Percentiles rank a stretch among this genome's conserved stretches.
Evolutionary conservation across 2,329 filamentous ascomycete genomes (phyloP).

Genomic region (Botrytis fragariae): DNA sequence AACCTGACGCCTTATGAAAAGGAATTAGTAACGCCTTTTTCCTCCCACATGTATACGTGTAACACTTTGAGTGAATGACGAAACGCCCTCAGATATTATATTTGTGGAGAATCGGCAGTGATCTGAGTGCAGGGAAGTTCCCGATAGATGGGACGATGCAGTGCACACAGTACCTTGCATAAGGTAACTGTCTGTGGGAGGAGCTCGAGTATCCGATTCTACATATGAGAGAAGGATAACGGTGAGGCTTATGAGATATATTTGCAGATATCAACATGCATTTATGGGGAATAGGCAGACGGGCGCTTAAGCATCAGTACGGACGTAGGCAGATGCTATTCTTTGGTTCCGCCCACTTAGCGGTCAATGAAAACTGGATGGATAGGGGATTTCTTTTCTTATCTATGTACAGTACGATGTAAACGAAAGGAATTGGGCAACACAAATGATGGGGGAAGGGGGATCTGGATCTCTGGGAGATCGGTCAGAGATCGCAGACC

Average conservation of each 20-base stretch:
- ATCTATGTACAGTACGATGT: not conserved
- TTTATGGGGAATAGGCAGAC: not conserved
- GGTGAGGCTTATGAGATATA: not conserved
- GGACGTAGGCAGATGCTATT: not conserved
- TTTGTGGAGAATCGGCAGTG: not conserved
- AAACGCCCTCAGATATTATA: not conserved
- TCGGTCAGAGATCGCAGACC: not conserved
- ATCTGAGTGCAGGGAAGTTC: conserved; percentile 11
- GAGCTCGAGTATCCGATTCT: not conserved
- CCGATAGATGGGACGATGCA: not conserved
- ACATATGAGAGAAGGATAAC: not conserved
- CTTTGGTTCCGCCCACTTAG: not conserved
- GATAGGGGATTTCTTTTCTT: not conserved
- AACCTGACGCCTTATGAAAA: not conserved
- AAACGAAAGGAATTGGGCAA: not conserved
- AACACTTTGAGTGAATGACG: not conserved
- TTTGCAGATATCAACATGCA: not conserved
- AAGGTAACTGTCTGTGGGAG: not conserved
- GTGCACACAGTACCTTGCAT: not conserved
- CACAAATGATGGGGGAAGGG: not conserved
- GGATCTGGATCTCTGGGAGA: not conserved
- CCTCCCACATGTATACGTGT: not conserved
- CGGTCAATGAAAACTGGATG: not conserved
- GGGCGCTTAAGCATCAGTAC: not conserved
- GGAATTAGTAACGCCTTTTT: not conserved